These are phyloP conservation scores for Linnemannia elongata DNA, from an alignment of 192 early-diverging fungal genomes.

Conservation along the genomic window DNA sequence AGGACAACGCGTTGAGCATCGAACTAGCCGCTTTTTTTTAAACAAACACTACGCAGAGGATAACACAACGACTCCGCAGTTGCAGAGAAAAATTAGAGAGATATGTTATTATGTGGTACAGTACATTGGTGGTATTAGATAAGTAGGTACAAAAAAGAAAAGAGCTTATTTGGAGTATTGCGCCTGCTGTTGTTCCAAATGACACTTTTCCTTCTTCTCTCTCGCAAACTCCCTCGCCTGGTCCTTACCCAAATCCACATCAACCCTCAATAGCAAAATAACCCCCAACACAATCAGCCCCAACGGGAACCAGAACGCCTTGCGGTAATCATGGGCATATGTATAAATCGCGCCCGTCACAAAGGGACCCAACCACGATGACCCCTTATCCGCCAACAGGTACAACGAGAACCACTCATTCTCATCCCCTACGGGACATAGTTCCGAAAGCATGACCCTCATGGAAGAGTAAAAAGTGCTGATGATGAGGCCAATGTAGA, in stretches of 20 bases:
- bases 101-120: no score
- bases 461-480: slow-evolving; percentile 62
- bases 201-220: slow-evolving; percentile 31
- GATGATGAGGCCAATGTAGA: slow-evolving; percentile 65
- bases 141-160: background rate
- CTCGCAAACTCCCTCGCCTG: slow-evolving; percentile 52
- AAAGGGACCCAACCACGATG: slow-evolving; percentile 66
- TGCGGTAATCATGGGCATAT: slow-evolving; percentile 57
- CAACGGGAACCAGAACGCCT: slow-evolving; percentile 63
- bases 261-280: slow-evolving; percentile 51
- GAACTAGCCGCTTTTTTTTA: background rate
- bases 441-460: slow-evolving; percentile 67
- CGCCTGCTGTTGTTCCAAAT: background rate
- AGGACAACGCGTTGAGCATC: background rate
- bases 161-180: background rate
- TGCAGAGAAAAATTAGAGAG: no score
- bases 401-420: slow-evolving; percentile 78
- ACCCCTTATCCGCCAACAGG: slow-evolving; percentile 73
- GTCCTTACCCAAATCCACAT: slow-evolving; percentile 65
- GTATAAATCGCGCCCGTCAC: slow-evolving; percentile 53
- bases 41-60: no score
- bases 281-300: slow-evolving; percentile 58
- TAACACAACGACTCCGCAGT: no score
- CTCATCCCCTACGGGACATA: slow-evolving; percentile 74
- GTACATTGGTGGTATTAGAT: background rate